These are phyloP conservation scores for Aspergillus kassunensis DNA, from an alignment of 495 filamentous ascomycete genomes.

Conservation along the genomic window DNA sequence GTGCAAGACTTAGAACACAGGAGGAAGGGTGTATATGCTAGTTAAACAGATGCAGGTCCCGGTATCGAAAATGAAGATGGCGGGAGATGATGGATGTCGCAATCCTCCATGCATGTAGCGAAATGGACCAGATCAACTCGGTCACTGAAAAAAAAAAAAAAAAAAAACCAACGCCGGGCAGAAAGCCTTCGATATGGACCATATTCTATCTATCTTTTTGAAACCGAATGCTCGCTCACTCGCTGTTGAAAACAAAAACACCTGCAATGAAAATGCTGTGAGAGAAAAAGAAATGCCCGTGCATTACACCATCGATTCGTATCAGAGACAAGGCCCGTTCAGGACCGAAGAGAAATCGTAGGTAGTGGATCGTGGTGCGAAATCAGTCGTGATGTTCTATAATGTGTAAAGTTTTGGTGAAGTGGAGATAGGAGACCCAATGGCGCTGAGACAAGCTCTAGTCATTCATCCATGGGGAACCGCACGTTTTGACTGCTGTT, in stretches of 20 bases:
- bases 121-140: not conserved
- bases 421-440: not conserved
- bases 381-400: conserved; percentile 14
- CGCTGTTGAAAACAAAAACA: conserved; percentile 18
- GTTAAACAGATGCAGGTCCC: not conserved
- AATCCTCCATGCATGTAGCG: conserved; percentile 4
- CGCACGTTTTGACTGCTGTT: conserved; percentile 32
- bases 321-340: conserved; percentile 8
- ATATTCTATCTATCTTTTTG: conserved; percentile 19
- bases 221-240: conserved; percentile 21
- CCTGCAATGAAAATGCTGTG: conserved; percentile 12
- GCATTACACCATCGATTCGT: conserved; percentile 25
- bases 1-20: not conserved
- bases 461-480: conserved; percentile 33
- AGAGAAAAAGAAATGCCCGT: conserved; percentile 24
- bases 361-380: conserved; percentile 8
- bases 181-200: conserved; percentile 13
- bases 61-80: not conserved
- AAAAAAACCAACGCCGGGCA: conserved; percentile 14
- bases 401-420: not conserved
- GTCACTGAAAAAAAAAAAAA: not conserved
- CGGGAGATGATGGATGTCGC: not conserved
- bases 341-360: conserved; percentile 12
- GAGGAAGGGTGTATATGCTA: not conserved
- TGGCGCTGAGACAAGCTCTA: not conserved